phyloP scores from a whole-genome alignment of 2,329 filamentous ascomycete genomes.

The Torrubiella hemipterigena region DNA sequence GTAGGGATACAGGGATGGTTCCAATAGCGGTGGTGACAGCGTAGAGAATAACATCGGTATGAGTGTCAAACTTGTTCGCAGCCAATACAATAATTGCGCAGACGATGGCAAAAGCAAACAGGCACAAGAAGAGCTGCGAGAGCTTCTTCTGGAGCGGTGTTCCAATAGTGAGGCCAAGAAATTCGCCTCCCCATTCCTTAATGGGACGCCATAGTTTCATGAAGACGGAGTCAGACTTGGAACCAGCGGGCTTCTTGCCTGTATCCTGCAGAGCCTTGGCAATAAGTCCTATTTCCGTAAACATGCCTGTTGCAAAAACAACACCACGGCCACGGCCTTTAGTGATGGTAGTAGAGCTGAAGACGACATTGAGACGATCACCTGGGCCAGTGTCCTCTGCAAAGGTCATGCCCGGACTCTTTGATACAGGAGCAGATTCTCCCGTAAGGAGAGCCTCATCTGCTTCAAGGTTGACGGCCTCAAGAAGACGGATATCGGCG shows the following conservation, averaged over 20 bases:
- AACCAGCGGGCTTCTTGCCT: conserved; percentile 2
- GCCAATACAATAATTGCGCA: conserved; percentile 26
- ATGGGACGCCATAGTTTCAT: conserved; percentile 2
- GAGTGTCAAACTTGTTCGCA: conserved; percentile 21
- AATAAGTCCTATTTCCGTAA: conserved; percentile 47
- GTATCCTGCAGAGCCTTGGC: conserved; percentile 27
- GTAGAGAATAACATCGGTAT: conserved; percentile 22
- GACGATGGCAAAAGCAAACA: conserved; percentile 44
- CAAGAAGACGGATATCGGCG: conserved; percentile 39
- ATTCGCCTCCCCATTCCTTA: conserved; percentile 16
- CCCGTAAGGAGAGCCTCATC: conserved; percentile 52
- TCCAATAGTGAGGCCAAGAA: conserved; percentile 38
- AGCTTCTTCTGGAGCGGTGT: conserved; percentile 59
- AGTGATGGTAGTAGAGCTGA: conserved; percentile 42
- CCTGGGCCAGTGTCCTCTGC: conserved; percentile 24
- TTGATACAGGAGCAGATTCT: conserved; percentile 43
- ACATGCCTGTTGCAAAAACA: conserved; percentile 47
- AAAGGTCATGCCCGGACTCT: conserved; percentile 30
- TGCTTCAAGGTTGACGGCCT: conserved; percentile 49
- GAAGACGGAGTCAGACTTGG: conserved; percentile 2
- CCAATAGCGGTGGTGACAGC: conserved; percentile 27
- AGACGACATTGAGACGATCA: conserved; percentile 45
- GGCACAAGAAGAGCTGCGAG: conserved; percentile 51
- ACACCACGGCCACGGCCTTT: conserved; percentile 46
- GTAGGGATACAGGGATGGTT: conserved; percentile 33